A percentile compares a stretch with the other conserved stretches of the same genome.
Conservation (phyloP, 352 stramenopile species). For the Globisporangium solare region DNA sequence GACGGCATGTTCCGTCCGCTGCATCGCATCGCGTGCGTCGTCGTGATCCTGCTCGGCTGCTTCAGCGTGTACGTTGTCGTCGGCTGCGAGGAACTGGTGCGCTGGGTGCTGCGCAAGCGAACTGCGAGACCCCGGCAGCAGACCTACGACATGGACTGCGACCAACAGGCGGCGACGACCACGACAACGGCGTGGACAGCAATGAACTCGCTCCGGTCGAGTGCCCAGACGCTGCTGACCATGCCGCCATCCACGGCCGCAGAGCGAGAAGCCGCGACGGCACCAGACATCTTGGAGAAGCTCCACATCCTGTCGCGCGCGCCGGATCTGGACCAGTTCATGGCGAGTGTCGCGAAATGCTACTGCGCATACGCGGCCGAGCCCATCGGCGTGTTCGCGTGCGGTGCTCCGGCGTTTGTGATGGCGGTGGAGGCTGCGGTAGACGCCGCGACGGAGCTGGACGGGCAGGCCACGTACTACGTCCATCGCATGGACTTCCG, state of each 20-base stretch:
- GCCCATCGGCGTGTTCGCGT: slow-evolving; percentile 21
- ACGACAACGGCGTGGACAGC: neutral
- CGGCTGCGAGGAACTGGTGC: slow-evolving; percentile 9
- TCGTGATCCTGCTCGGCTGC: slow-evolving; percentile 10
- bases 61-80: slow-evolving; percentile 11
- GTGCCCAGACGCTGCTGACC: neutral
- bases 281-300: slow-evolving; percentile 20
- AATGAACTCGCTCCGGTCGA: neutral
- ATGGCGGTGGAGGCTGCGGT: slow-evolving; percentile 6
- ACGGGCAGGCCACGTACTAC: neutral
- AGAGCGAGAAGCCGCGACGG: neutral
- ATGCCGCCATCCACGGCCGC: neutral
- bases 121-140: neutral
- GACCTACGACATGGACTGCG: neutral
- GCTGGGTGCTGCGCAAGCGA: neutral
- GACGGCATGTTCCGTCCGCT: slow-evolving; percentile 17
- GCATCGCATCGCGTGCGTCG: slow-evolving; percentile 9
- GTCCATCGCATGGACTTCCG: slow-evolving; percentile 11
- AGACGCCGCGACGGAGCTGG: neutral
- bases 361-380: slow-evolving; percentile 17
- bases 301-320: slow-evolving; percentile 20
- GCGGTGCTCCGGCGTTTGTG: slow-evolving; percentile 14
- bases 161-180: neutral
- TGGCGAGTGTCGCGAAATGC: slow-evolving; percentile 10
- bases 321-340: slow-evolving; percentile 23